A percentile compares a stretch with the other conserved stretches of the same genome.
phyloP scores from a whole-genome alignment of 2,329 filamentous ascomycete species.

The Penicillium olsonii region DNA sequence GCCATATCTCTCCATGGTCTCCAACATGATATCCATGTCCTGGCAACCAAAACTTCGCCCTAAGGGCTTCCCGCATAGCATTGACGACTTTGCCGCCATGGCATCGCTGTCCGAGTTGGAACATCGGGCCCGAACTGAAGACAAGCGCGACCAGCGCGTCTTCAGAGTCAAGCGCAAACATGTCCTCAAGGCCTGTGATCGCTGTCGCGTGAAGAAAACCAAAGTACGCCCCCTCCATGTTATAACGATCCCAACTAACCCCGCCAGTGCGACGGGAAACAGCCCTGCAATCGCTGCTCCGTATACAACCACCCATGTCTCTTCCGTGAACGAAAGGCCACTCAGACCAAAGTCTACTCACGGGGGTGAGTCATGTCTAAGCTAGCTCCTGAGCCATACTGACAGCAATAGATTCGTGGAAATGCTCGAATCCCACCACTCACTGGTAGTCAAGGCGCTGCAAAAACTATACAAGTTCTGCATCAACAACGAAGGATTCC shows the following conservation, averaged over 20 bases:
- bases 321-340: conserved; percentile 47
- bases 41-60: conserved; percentile 42
- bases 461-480: conserved; percentile 46
- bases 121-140: conserved; percentile 31
- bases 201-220: conserved; percentile 49
- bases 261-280: conserved; percentile 47
- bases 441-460: conserved; percentile 44
- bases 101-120: conserved; percentile 35
- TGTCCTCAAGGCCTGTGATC: conserved; percentile 48
- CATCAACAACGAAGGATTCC: conserved; percentile 45
- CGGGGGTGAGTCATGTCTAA: conserved; percentile 37
- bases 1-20: conserved; percentile 4
- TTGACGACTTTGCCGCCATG: conserved; percentile 36
- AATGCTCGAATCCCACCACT: conserved; percentile 48
- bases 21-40: conserved; percentile 37
- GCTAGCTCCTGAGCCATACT: conserved; percentile 4
- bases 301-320: conserved; percentile 47
- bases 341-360: conserved; percentile 47
- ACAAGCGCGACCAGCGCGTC: conserved; percentile 41
- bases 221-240: conserved; percentile 31
- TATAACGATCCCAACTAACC: neutral
- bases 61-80: conserved; percentile 40
- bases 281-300: conserved; percentile 47
- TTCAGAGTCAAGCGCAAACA: conserved; percentile 48
- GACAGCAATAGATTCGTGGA: conserved; percentile 41